Conservation (phyloP, 2,329 filamentous ascomycete species). For the Myriosclerotinia scirpicola region DNA sequence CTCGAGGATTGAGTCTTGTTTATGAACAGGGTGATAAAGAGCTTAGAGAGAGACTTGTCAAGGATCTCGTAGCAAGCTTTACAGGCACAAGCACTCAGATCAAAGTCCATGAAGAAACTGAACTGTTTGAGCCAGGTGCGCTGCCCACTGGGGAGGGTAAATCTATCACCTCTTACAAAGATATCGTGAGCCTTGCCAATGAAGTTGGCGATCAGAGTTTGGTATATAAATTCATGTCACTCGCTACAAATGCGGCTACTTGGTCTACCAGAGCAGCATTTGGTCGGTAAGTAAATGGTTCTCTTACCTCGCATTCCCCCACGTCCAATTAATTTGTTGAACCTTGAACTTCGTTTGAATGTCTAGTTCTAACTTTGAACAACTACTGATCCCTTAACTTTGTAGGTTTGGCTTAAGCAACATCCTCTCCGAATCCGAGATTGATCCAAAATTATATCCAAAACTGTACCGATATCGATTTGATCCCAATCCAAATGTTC, state of each 20-base stretch:
- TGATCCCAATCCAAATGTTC: conserved; percentile 90
- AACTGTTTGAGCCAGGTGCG: conserved; percentile 51
- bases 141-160: conserved; percentile 44
- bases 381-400: background rate
- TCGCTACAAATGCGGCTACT: conserved; percentile 92
- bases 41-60: conserved; percentile 73
- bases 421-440: conserved; percentile 81
- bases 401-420: conserved; percentile 76
- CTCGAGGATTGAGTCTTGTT: conserved; percentile 83
- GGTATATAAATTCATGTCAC: conserved; percentile 98
- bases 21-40: conserved; percentile 87
- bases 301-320: background rate
- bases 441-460: conserved; percentile 92
- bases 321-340: background rate
- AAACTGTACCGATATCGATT: conserved; percentile 95
- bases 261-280: conserved; percentile 98
- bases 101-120: conserved; percentile 86
- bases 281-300: conserved; percentile 53
- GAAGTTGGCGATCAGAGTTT: conserved; percentile 94
- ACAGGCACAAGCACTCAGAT: conserved; percentile 66
- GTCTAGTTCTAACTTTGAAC: too few species aligned
- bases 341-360: background rate
- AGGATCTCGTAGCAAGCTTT: conserved; percentile 73
- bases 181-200: conserved; percentile 92
- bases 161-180: conserved; percentile 93